Conservation (phyloP, 129 eudicot species). For the Glebionis coronaria region DNA sequence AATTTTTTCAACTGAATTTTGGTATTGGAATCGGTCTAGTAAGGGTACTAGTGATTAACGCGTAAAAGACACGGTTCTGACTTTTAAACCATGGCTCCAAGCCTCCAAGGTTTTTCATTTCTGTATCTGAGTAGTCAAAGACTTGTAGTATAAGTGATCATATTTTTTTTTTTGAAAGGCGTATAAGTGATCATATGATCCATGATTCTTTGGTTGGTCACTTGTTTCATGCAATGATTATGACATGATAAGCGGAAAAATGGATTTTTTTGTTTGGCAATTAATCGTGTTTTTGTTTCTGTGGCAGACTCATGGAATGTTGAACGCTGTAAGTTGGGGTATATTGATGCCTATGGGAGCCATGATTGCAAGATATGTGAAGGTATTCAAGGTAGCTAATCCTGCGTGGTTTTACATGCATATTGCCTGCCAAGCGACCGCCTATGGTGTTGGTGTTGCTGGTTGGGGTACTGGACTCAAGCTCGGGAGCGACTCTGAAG, state of each 20-base stretch:
- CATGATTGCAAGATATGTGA: conserved; percentile 81
- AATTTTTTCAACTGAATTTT: background rate
- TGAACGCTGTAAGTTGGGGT: conserved; percentile 95
- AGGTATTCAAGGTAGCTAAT: conserved; percentile 74
- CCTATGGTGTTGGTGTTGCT: conserved; percentile 73
- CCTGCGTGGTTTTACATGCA: conserved; percentile 99
- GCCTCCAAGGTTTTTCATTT: background rate
- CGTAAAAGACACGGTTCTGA: background rate
- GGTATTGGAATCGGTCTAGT: background rate
- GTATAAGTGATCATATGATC: no score
- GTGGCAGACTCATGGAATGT: conserved; percentile 80
- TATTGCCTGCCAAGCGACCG: conserved; percentile 60
- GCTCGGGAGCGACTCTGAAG: conserved; percentile 84
- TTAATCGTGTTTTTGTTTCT: background rate
- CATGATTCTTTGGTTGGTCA: background rate
- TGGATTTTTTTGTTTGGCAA: background rate
- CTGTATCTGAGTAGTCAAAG: background rate
- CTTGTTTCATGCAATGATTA: background rate
- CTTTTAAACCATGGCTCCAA: background rate
- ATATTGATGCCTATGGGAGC: conserved; percentile 87
- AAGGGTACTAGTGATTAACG: conserved; percentile 1
- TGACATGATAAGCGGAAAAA: background rate
- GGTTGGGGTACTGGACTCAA: conserved; percentile 92
- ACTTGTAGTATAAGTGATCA: background rate
- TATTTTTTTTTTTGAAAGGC: no score